phyloP scores from a whole-genome alignment of 345 rosid genomes.

The Garcia nutans region DNA sequence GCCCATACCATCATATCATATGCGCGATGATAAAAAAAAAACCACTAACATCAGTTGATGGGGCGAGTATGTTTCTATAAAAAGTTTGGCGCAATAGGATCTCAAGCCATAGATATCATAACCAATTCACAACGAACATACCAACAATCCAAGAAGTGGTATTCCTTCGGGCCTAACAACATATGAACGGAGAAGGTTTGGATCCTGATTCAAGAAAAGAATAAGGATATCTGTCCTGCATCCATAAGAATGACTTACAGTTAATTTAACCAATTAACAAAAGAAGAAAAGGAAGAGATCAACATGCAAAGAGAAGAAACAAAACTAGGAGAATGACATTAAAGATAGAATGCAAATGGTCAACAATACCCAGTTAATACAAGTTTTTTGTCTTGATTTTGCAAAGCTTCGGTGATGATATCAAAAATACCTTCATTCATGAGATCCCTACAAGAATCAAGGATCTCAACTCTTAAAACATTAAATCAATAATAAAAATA shows the following conservation, averaged over 20 bases:
- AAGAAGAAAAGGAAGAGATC: background rate
- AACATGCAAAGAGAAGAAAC: background rate
- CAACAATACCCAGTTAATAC: slow-evolving; percentile 76
- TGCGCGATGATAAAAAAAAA: background rate
- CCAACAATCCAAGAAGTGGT: slow-evolving; percentile 86
- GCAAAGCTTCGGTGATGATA: slow-evolving; percentile 65
- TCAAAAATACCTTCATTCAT: slow-evolving; percentile 75
- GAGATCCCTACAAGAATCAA: slow-evolving; percentile 61
- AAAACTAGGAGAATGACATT: background rate
- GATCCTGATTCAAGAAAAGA: slow-evolving; percentile 76
- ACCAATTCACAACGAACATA: slow-evolving; percentile 26
- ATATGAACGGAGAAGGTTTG: slow-evolving; percentile 72
- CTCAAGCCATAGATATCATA: background rate
- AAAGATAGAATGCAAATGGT: slow-evolving; percentile 14
- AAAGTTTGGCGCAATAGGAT: background rate
- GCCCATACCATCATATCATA: background rate
- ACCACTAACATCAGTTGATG: background rate
- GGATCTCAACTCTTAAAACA: background rate
- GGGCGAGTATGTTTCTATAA: background rate
- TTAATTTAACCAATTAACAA: slow-evolving; percentile 10
- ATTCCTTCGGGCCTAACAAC: slow-evolving; percentile 66
- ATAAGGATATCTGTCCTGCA: slow-evolving; percentile 94
- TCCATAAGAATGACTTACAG: slow-evolving; percentile 40
- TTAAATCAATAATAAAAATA: background rate
- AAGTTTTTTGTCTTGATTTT: slow-evolving; percentile 69